phyloP scores from a whole-genome alignment of 2,329 filamentous ascomycete genomes.

The Penicillium hordei region DNA sequence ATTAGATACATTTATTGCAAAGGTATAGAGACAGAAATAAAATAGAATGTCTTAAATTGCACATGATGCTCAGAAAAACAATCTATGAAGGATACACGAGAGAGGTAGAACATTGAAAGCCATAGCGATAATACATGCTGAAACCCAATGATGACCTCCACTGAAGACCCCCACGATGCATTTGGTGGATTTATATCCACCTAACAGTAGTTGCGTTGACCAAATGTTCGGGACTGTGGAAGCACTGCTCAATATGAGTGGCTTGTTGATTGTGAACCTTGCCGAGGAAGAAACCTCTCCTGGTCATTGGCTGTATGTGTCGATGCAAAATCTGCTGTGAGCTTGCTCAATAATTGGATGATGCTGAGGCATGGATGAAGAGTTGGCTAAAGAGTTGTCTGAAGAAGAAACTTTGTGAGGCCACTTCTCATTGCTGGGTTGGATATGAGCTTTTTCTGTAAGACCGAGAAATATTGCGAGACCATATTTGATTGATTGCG shows the following conservation, averaged over 20 bases:
- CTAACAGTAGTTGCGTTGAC: background rate
- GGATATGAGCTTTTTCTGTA: background rate
- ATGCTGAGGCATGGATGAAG: background rate
- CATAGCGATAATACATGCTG: background rate
- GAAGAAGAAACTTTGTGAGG: background rate
- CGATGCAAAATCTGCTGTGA: background rate
- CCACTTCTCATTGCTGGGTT: background rate
- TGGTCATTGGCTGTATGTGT: background rate
- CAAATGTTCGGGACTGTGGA: background rate
- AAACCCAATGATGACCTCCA: conserved; percentile 2
- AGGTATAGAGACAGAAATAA: background rate
- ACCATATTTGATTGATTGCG: background rate
- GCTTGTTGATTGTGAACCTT: background rate
- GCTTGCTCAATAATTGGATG: background rate
- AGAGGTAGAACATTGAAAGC: background rate
- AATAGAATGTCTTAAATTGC: background rate
- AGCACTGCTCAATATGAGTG: background rate
- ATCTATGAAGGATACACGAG: background rate
- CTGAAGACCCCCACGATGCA: background rate
- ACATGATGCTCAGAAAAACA: background rate
- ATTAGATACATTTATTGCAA: background rate
- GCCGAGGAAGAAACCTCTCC: background rate
- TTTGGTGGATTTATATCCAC: background rate
- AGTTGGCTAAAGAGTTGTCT: background rate
- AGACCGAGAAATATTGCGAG: background rate